Conservation (phyloP, 2,329 filamentous ascomycete genomes). For the Fusarium verrucosum region DNA sequence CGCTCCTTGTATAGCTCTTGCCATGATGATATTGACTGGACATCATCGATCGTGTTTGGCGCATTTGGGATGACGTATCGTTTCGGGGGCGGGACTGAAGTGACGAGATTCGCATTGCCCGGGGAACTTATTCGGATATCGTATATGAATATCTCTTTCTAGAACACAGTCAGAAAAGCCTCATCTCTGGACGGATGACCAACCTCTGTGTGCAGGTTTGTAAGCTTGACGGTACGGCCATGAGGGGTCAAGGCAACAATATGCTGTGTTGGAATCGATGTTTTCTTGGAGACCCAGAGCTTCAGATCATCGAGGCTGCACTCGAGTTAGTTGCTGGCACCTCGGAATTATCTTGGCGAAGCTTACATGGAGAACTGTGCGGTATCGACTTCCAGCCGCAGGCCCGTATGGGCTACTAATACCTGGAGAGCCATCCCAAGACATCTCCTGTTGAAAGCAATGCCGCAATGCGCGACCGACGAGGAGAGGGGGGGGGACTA, state of each 20-base stretch:
- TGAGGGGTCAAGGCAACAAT: slow-evolving; percentile 88
- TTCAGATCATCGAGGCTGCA: slow-evolving; percentile 83
- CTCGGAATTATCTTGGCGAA: neutral
- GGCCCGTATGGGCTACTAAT: slow-evolving; percentile 92
- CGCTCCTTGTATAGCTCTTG: slow-evolving; percentile 84
- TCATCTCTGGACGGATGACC: slow-evolving; percentile 2
- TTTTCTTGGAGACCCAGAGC: slow-evolving; percentile 79
- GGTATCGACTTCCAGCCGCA: slow-evolving; percentile 82
- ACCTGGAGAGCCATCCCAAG: slow-evolving; percentile 86
- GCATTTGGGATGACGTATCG: slow-evolving; percentile 69
- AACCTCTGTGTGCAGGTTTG: slow-evolving; percentile 83
- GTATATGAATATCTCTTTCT: slow-evolving; percentile 93
- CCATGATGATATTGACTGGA: slow-evolving; percentile 87
- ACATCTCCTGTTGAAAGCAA: slow-evolving; percentile 55
- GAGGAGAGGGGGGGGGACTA: slow-evolving; percentile 13
- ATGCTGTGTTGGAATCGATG: slow-evolving; percentile 76
- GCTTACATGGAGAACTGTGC: slow-evolving; percentile 76
- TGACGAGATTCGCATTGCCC: slow-evolving; percentile 55
- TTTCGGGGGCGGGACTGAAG: slow-evolving; percentile 61
- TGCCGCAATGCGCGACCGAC: slow-evolving; percentile 43
- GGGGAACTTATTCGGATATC: slow-evolving; percentile 77
- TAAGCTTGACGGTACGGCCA: slow-evolving; percentile 84
- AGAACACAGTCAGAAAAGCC: slow-evolving; percentile 21
- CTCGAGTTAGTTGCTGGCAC: slow-evolving; percentile 19
- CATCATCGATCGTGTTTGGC: slow-evolving; percentile 84